Conservation (phyloP, 2,329 filamentous ascomycete genomes). For the Alternaria triticina region DNA sequence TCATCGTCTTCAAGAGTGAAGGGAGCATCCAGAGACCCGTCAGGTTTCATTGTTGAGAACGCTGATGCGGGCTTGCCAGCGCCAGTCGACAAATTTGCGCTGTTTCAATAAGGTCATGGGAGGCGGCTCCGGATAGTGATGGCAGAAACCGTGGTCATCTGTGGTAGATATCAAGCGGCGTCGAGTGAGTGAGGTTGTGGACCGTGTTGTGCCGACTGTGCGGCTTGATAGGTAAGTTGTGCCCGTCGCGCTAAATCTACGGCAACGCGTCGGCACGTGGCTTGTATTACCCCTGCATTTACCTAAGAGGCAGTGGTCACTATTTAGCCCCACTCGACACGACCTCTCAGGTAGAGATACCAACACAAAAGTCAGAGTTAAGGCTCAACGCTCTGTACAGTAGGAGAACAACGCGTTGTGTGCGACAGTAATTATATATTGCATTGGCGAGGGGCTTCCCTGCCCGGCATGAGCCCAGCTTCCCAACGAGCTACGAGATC, state of each 20-base stretch:
- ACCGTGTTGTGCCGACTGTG: background rate
- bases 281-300: constrained; percentile 1
- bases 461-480: background rate
- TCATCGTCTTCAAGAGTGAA: constrained; percentile 4
- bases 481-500: background rate
- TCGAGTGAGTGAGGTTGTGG: background rate
- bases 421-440: constrained; percentile 3
- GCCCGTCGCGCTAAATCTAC: constrained; percentile 4
- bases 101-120: background rate
- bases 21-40: constrained; percentile 7
- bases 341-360: background rate
- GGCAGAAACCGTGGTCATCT: background rate
- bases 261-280: constrained; percentile 13
- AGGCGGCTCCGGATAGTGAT: background rate
- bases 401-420: background rate
- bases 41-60: constrained; percentile 2
- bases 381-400: background rate
- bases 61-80: background rate
- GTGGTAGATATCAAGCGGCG: background rate
- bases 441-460: constrained; percentile 1
- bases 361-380: background rate
- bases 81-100: background rate
- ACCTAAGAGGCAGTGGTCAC: background rate
- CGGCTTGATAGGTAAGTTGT: background rate
- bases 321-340: background rate